Base-by-base conservation (phyloP, 108 stramenopile species). In the Cyclotella kingstonii region DNA sequence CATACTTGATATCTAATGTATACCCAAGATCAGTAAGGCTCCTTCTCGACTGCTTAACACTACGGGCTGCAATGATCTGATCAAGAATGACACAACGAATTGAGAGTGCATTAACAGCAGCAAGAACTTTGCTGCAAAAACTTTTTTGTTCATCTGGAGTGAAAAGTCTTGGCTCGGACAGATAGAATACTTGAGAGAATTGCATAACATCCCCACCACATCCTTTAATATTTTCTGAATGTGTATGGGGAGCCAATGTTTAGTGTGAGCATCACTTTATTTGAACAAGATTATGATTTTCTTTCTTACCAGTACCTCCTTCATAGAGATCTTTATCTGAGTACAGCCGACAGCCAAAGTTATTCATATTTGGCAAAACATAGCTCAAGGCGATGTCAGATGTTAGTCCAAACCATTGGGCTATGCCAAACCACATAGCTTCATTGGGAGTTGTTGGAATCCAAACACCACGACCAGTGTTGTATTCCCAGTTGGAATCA, bases 391-490 rank as follows among this genome's bases (percentile, higher is more conserved):
- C 66, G 7, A 21, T 11, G 4, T 50, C 40, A 4, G 54, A 12
- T 3, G 39, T 43, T 11, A 72, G 26, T 15, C 60, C 70, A 18
- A 48, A 65, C 63, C 64, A 66, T 12, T 72, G 70, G 3, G 46
- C 26, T 2, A 72, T 30, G 4, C 63, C 70, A 39, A 54, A 12
- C 60, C 51, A 63, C 39, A 63, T 38, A 1, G 47, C 49, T 46
- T 44, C 28, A 45, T 44, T 44, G 43, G 65, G 22, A 10, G 66
- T 66, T 14, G 77, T 78, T 2, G 77, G 77, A 11, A 78, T 72
- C 42, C 73, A 48, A 9, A 57, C 61, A 14, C 78, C 77, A 17
- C 60, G 29, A 36, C 65, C 66, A 35, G 60, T 58, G 17, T 72
- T 40, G 53, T 54, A 21, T 22, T 27, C 21, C n/a, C 54, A 48